Conservation (phyloP, 2,329 filamentous ascomycete species). For the Ampelomyces quisqualis region DNA sequence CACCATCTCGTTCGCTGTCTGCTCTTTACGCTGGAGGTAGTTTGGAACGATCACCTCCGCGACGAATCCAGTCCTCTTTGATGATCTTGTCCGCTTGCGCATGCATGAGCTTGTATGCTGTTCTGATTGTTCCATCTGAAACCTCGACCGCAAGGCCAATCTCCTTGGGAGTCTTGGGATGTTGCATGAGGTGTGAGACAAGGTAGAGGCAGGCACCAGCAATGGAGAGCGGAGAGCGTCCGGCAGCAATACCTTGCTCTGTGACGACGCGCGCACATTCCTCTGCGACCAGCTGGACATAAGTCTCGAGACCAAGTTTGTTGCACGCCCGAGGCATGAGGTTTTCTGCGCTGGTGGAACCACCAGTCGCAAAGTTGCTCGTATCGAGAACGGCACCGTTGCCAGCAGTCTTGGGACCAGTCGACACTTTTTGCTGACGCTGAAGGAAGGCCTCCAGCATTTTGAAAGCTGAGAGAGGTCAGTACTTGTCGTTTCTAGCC, state of each 20-base stretch:
- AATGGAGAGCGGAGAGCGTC: slow-evolving; percentile 89
- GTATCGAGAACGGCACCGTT: slow-evolving; percentile 51
- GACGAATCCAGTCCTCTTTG: slow-evolving; percentile 70
- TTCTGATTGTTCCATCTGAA: slow-evolving; percentile 95
- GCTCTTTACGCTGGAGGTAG: slow-evolving; percentile 60
- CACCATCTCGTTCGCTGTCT: not conserved
- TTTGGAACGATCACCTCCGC: slow-evolving; percentile 69
- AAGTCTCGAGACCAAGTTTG: slow-evolving; percentile 72
- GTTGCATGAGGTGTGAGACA: slow-evolving; percentile 81
- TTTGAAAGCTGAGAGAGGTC: slow-evolving; percentile 67
- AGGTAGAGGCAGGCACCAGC: slow-evolving; percentile 97
- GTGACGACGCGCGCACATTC: slow-evolving; percentile 76
- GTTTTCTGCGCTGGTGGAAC: slow-evolving; percentile 75
- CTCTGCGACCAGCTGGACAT: slow-evolving; percentile 77
- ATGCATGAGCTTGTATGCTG: slow-evolving; percentile 88
- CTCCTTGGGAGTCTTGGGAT: slow-evolving; percentile 77
- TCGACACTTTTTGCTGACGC: slow-evolving; percentile 53
- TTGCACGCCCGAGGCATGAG: slow-evolving; percentile 90
- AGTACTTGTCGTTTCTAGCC: too few species aligned
- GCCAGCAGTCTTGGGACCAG: slow-evolving; percentile 25
- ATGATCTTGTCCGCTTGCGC: slow-evolving; percentile 72
- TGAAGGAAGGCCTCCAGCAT: slow-evolving; percentile 82
- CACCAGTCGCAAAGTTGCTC: slow-evolving; percentile 60
- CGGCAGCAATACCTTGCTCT: slow-evolving; percentile 77
- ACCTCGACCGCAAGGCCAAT: slow-evolving; percentile 84